Evolutionary conservation across 2,329 filamentous ascomycete genomes (phyloP), one percentile per base, ranked within the genome.

Genomic region (Penicillium nordicum): DNA sequence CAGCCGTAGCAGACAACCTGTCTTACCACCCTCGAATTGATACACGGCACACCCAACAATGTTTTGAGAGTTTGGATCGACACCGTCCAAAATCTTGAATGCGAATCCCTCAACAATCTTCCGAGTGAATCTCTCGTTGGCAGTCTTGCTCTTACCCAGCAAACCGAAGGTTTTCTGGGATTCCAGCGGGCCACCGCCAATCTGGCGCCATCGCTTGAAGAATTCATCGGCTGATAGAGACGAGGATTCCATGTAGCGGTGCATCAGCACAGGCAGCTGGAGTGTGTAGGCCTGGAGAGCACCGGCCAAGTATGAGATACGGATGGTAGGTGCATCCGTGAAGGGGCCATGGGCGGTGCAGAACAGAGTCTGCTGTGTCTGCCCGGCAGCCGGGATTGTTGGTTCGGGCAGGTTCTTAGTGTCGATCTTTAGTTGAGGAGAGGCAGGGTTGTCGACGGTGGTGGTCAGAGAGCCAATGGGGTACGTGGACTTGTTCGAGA

Each of bases 171-270:
- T 91, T 46, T 84, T 84, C 72, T 99, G 94, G 0, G 90, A 87
- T 74, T 99, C 95, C 30, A 95, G 84, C 1, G 92, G 88, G 1
- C 85, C 85, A 5, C 89, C 91, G 12, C 94, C 94, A 66, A 99
- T 97, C 76, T 99, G 94, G 80, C 96, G 95, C 94, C 94, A 99
- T 50, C 95, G 83, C 80, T 95, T 97, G 84, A 99, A 99, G 76
- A 97, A 99, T 71, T 99, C 94, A 50, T 99, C 94, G 0, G 88
- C 86, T 7, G 84, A 84, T 38, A 99, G 80, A 55, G 94, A 88
- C 0, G 94, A 92, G 0, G 90, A 85, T 61, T 97, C 92, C 92
- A 97, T 97, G 70, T 96, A 99, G 72, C 97, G 96, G 76, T 97
- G 93, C 52, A 93, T 84, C 0, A 90, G 80, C 4, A 99, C 84